Conservation (phyloP, 192 early-diverging fungal genomes). For the Physocladia obscura region DNA sequence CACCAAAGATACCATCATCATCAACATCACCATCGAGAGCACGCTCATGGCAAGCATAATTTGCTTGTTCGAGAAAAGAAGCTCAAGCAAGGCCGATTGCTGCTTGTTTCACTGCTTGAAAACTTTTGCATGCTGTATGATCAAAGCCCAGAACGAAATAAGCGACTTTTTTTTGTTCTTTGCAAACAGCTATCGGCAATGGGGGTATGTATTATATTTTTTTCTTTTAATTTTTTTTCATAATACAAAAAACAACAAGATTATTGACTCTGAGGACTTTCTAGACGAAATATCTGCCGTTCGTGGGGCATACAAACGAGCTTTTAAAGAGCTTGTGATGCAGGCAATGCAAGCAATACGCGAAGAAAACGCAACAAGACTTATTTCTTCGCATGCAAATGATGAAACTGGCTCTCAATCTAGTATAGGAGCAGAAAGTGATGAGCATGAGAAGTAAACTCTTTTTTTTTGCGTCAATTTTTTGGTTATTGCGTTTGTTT, state of each 20-base stretch:
- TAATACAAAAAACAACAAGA: slow-evolving; percentile 12
- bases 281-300: slow-evolving; percentile 83
- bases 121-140: slow-evolving; percentile 89
- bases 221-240: slow-evolving; percentile 24
- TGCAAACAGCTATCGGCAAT: slow-evolving; percentile 82
- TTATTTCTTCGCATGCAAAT: too few species aligned
- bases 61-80: slow-evolving; percentile 20
- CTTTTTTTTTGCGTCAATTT: background rate
- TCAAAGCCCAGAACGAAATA: slow-evolving; percentile 80
- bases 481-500: too few species aligned
- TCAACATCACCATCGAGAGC: slow-evolving; percentile 2
- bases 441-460: too few species aligned
- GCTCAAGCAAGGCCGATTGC: slow-evolving; percentile 69
- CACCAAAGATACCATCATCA: background rate
- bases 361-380: too few species aligned
- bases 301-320: slow-evolving; percentile 79
- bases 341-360: slow-evolving; percentile 74
- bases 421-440: too few species aligned
- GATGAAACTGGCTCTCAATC: too few species aligned
- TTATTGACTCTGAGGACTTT: slow-evolving; percentile 56
- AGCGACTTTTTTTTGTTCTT: slow-evolving; percentile 80
- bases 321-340: slow-evolving; percentile 80
- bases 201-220: slow-evolving; percentile 68
- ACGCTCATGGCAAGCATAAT: background rate
- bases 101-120: slow-evolving; percentile 87